Percentiles rank a stretch among this genome's conserved stretches.
phyloP scores from a whole-genome alignment of 345 rosid genomes.

The Hibiscus mutabilis region DNA sequence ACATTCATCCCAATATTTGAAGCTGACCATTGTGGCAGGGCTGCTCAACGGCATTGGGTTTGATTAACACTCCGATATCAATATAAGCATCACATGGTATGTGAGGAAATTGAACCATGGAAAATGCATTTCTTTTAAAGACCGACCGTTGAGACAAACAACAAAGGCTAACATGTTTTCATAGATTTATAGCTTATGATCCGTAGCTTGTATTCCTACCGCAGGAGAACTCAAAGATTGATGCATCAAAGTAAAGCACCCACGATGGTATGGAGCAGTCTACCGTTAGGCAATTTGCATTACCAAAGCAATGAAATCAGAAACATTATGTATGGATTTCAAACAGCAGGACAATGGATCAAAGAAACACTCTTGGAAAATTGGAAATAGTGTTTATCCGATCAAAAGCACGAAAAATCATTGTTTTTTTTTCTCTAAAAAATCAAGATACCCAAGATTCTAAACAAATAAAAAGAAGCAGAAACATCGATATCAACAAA shows the following conservation, averaged over 20 bases:
- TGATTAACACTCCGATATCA: neutral
- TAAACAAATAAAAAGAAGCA: neutral
- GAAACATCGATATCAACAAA: no score
- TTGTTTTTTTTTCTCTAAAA: neutral
- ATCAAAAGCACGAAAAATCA: neutral
- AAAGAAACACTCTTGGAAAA: neutral
- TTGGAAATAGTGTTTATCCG: neutral
- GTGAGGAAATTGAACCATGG: neutral
- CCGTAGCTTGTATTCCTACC: neutral
- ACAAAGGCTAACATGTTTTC: neutral
- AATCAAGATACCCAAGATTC: neutral
- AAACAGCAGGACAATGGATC: neutral
- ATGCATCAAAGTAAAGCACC: no score
- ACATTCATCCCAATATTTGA: constrained; percentile 86
- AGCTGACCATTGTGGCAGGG: constrained; percentile 55
- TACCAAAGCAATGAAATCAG: neutral
- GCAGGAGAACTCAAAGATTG: neutral
- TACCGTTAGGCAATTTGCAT: no score
- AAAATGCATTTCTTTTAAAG: neutral
- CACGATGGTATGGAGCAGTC: no score
- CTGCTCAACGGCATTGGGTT: neutral
- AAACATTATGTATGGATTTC: neutral
- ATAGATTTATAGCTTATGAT: neutral
- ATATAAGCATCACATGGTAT: neutral
- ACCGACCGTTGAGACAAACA: neutral